Conservation (phyloP, 2,329 filamentous ascomycete genomes). For the Colletotrichum simmondsii region DNA sequence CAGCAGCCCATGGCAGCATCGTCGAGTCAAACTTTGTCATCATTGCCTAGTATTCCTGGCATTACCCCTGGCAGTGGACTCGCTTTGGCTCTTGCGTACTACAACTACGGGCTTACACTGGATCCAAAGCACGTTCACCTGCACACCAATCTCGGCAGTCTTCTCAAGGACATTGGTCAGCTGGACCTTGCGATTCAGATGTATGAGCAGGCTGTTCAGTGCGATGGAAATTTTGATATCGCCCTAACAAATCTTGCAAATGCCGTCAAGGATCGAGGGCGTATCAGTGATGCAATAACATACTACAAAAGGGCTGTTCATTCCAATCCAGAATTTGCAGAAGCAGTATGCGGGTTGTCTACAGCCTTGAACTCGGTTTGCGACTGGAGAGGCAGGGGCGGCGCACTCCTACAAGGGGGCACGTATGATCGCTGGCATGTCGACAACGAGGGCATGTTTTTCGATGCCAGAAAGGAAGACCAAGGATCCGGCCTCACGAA, state of each 20-base stretch:
- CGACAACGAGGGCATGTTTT: slow-evolving; percentile 82
- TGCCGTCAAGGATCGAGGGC: slow-evolving; percentile 95
- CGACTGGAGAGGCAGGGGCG: slow-evolving; percentile 91
- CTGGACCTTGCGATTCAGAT: slow-evolving; percentile 92
- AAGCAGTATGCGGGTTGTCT: slow-evolving; percentile 94
- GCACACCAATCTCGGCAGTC: slow-evolving; percentile 94
- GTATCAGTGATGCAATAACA: slow-evolving; percentile 88
- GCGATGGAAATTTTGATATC: slow-evolving; percentile 96
- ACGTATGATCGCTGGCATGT: slow-evolving; percentile 94
- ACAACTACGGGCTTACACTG: slow-evolving; percentile 90
- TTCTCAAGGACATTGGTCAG: slow-evolving; percentile 96
- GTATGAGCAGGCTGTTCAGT: slow-evolving; percentile 94
- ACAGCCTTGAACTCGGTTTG: slow-evolving; percentile 97
- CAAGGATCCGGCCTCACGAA: slow-evolving; percentile 84
- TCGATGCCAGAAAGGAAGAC: slow-evolving; percentile 73
- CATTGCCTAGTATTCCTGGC: slow-evolving; percentile 72
- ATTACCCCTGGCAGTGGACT: slow-evolving; percentile 88
- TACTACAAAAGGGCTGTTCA: slow-evolving; percentile 92
- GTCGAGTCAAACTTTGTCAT: slow-evolving; percentile 26
- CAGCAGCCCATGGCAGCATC: slow-evolving; percentile 69
- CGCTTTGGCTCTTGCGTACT: slow-evolving; percentile 89
- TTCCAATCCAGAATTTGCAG: slow-evolving; percentile 95
- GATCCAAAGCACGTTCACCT: slow-evolving; percentile 93
- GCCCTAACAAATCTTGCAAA: slow-evolving; percentile 96
- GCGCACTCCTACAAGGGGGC: slow-evolving; percentile 79